phyloP scores from a whole-genome alignment of 2,329 filamentous ascomycete genomes.

The Drechslerella dactyloides region DNA sequence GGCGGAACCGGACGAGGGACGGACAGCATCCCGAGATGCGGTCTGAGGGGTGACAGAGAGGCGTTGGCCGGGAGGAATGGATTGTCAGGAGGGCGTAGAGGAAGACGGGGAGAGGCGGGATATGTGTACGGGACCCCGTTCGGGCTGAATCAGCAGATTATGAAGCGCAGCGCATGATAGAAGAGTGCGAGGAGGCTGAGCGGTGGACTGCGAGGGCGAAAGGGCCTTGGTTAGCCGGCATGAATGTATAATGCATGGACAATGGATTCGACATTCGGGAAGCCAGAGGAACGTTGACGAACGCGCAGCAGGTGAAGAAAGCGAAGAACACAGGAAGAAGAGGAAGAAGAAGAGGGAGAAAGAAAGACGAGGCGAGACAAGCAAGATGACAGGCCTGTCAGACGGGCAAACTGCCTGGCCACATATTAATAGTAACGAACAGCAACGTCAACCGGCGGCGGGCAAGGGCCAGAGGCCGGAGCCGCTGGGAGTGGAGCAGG shows the following conservation, averaged over 20 bases:
- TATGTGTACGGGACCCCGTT: conserved; percentile 3
- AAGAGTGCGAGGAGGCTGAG: conserved; percentile 6
- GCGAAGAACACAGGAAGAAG: neutral
- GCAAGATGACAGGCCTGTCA: conserved; percentile 10
- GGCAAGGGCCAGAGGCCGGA: neutral
- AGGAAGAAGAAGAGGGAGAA: neutral
- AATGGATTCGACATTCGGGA: neutral
- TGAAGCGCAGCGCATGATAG: conserved; percentile 5
- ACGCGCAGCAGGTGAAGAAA: neutral
- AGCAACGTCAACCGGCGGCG: conserved; percentile 1
- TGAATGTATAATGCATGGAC: neutral
- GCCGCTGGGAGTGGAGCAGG: neutral
- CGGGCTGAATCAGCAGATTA: conserved; percentile 7
- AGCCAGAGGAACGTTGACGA: neutral
- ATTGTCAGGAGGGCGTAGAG: conserved; percentile 1
- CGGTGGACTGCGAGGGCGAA: conserved; percentile 1
- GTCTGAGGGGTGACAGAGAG: neutral
- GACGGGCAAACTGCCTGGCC: neutral
- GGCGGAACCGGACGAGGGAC: conserved; percentile 33
- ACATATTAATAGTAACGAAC: conserved; percentile 12
- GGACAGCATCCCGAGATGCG: conserved; percentile 24
- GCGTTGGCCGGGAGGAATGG: neutral
- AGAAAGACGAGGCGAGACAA: neutral
- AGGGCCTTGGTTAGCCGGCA: conserved; percentile 5
- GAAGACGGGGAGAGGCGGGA: neutral